Evolutionary conservation across 192 early-diverging fungal species (phyloP).

Genomic region (Chytriomyces sp.): DNA sequence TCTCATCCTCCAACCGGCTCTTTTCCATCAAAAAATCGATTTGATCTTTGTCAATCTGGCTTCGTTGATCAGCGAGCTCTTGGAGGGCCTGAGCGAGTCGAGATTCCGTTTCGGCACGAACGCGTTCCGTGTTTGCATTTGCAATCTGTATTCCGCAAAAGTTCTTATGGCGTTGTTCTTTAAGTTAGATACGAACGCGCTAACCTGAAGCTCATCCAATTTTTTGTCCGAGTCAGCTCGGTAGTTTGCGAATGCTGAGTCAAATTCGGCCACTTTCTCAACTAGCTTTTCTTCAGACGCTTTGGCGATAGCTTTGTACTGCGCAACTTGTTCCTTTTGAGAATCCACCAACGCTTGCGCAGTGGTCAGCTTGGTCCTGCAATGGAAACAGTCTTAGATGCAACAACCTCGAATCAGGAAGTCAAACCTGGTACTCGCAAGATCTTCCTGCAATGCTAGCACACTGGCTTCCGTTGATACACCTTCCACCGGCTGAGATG

Average conservation of each 20-base stretch:
- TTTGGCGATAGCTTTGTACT: constrained; percentile 61
- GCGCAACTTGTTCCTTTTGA: constrained; percentile 52
- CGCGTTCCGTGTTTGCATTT: not conserved
- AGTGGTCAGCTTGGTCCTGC: constrained; percentile 10
- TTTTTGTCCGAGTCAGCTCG: constrained; percentile 52
- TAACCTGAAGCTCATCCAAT: constrained; percentile 20
- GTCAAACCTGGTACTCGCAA: constrained; percentile 32
- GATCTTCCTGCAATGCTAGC: constrained; percentile 15
- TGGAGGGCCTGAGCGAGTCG: constrained; percentile 13
- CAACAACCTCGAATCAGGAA: constrained; percentile 1
- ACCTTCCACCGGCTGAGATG: not conserved
- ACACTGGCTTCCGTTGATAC: not conserved
- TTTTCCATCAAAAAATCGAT: constrained; percentile 27
- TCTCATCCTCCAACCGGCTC: constrained; percentile 32
- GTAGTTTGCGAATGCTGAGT: constrained; percentile 66
- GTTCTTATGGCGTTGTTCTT: too few species aligned
- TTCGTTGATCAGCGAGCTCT: constrained; percentile 18
- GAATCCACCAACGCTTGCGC: constrained; percentile 57
- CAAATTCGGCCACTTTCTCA: constrained; percentile 47
- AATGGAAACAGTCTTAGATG: not conserved
- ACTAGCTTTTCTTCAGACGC: constrained; percentile 56
- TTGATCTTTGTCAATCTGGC: constrained; percentile 29
- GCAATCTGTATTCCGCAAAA: too few species aligned
- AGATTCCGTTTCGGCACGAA: not conserved
- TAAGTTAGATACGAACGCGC: not conserved